Percentiles rank a stretch among this genome's conserved stretches.
Evolutionary conservation across 2,329 filamentous ascomycete genomes (phyloP).

Genomic region (Pseudogymnoascus destructans): DNA sequence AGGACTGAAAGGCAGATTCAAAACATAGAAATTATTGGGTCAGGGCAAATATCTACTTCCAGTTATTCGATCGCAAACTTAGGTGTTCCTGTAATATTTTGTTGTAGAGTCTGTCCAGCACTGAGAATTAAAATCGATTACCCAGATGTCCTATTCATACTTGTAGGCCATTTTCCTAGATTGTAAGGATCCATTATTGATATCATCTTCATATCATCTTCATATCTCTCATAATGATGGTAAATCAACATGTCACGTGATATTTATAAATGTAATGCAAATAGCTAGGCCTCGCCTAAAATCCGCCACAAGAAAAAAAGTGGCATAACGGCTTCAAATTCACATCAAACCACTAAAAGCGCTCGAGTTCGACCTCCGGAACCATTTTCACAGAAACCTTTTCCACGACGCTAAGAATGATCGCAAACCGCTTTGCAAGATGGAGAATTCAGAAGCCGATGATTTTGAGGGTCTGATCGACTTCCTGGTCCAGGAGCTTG

Average conservation of each 20-base stretch:
- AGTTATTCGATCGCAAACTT: neutral
- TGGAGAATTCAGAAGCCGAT: conserved; percentile 4
- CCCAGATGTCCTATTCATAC: neutral
- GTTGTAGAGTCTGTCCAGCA: neutral
- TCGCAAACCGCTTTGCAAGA: conserved; percentile 2
- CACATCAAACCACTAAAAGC: conserved; percentile 4
- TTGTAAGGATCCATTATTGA: neutral
- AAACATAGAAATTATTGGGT: neutral
- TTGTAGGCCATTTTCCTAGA: neutral
- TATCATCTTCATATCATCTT: neutral
- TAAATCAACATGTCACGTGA: neutral
- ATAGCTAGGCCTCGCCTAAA: conserved; percentile 1
- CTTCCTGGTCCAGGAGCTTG: conserved; percentile 2
- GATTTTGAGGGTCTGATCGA: conserved; percentile 6
- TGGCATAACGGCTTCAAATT: conserved; percentile 6
- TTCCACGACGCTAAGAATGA: conserved; percentile 7
- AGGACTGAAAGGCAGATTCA: neutral
- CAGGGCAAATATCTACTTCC: neutral
- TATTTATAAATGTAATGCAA: conserved; percentile 2
- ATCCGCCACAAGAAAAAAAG: conserved; percentile 5
- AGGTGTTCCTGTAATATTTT: neutral
- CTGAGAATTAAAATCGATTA: neutral
- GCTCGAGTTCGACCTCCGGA: conserved; percentile 8
- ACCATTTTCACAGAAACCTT: conserved; percentile 5
- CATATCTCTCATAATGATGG: neutral